Percentiles rank a stretch among this genome's conserved stretches.
These are phyloP conservation scores for Salix brachista DNA, from an alignment of 345 rosid genomes.

Conservation along the genomic window DNA sequence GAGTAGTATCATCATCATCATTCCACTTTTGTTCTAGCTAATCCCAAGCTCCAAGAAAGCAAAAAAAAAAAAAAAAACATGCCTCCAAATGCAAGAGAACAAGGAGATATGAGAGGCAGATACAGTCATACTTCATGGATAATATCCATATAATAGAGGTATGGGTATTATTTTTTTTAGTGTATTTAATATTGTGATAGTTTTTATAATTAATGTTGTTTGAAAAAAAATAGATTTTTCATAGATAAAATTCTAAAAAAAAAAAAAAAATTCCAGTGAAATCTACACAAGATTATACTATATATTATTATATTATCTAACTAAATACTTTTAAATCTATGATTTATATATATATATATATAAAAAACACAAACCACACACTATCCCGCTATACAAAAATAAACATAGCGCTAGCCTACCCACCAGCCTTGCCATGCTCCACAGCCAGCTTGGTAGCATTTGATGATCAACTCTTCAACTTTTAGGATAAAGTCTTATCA, in stretches of 20 bases:
- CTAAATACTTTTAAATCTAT: no score
- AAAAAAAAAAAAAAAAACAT: background rate
- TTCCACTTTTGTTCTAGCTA: slow-evolving; percentile 14
- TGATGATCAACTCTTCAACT: slow-evolving; percentile 16
- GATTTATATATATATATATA: no score
- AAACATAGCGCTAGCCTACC: background rate
- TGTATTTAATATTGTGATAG: no score
- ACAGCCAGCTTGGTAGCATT: slow-evolving; percentile 26
- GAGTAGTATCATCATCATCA: slow-evolving; percentile 22
- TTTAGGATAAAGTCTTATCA: background rate
- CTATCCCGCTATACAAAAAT: no score
- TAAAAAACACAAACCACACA: no score
- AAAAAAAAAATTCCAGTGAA: no score
- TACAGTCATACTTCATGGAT: slow-evolving; percentile 22
- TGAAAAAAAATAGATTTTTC: no score
- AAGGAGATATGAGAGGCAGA: slow-evolving; percentile 1
- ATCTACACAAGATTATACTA: no score
- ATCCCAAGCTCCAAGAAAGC: background rate
- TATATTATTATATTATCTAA: no score
- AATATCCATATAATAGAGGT: background rate
- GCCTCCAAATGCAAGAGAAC: slow-evolving; percentile 32
- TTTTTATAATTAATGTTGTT: no score
- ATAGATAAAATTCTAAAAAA: no score
- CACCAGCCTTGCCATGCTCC: slow-evolving; percentile 42
- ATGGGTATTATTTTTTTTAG: no score